Evolutionary conservation across 352 stramenopile species (phyloP).

Genomic region (Pythium volutum): DNA sequence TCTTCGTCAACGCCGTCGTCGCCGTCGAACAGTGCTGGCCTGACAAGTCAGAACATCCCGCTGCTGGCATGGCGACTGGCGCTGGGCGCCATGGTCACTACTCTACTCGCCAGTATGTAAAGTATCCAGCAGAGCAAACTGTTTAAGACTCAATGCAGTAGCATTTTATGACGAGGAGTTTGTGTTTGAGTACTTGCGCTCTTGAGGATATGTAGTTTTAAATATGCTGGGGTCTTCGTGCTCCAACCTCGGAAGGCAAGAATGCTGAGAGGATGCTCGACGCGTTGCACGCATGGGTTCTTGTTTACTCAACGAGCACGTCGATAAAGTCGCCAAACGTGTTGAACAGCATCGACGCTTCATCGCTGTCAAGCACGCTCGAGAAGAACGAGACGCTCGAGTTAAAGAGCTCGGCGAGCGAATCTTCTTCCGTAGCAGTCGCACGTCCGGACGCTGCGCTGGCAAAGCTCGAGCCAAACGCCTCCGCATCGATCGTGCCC

Average conservation of each 20-base stretch:
- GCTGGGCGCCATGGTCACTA: background rate
- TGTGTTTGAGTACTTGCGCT: too few relatives aligned
- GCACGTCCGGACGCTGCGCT: background rate
- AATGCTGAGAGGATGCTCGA: background rate
- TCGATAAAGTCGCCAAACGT: conserved; percentile 71
- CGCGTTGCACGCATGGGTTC: too few relatives aligned
- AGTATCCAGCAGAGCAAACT: too few relatives aligned
- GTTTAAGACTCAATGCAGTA: too few relatives aligned
- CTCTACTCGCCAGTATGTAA: too few relatives aligned
- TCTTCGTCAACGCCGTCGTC: background rate
- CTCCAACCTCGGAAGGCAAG: background rate
- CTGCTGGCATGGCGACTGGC: background rate
- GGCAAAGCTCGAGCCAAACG: background rate
- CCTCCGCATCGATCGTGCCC: background rate
- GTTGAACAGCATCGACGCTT: conserved; percentile 62
- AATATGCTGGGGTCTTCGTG: background rate
- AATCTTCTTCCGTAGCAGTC: background rate
- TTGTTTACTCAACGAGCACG: conserved; percentile 47
- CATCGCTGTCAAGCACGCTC: conserved; percentile 55
- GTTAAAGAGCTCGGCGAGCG: conserved; percentile 30
- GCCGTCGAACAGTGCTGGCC: background rate
- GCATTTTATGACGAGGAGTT: too few relatives aligned
- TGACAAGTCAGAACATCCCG: background rate
- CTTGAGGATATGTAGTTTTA: too few relatives aligned
- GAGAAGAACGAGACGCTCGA: conserved; percentile 50